These are phyloP conservation scores for Cordyceps sp. DNA, from an alignment of 2,329 filamentous ascomycete species.

Conservation along the genomic window DNA sequence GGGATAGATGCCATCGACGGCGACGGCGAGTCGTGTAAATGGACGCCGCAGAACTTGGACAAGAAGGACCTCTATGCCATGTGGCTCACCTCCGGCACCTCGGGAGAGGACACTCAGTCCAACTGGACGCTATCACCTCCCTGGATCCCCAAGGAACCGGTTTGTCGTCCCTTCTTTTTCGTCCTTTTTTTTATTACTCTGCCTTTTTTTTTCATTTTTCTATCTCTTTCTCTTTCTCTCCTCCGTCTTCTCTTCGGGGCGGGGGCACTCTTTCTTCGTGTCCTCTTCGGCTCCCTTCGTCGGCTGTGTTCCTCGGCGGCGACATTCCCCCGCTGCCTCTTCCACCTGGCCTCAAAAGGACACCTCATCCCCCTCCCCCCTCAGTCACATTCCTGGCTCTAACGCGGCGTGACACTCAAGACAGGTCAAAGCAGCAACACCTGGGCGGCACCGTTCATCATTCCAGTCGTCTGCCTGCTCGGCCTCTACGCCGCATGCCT, in stretches of 20 bases:
- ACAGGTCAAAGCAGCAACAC: constrained; percentile 5
- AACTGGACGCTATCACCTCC: constrained; percentile 15
- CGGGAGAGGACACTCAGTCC: constrained; percentile 6
- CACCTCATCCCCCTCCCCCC: too few relatives aligned
- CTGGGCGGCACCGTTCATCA: constrained; percentile 13
- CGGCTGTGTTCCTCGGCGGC: too few relatives aligned
- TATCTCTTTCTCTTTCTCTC: not conserved
- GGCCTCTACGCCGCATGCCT: constrained; percentile 12
- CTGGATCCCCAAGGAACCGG: constrained; percentile 11
- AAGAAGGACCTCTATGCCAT: constrained; percentile 12
- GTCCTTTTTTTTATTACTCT: not conserved
- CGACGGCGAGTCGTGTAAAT: constrained; percentile 8
- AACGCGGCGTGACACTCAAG: constrained; percentile 6
- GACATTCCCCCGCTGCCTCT: too few relatives aligned
- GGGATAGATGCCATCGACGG: constrained; percentile 9
- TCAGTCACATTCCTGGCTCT: too few relatives aligned
- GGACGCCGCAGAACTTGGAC: constrained; percentile 11
- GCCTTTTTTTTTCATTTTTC: not conserved
- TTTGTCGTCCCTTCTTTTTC: not conserved
- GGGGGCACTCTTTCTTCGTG: too few relatives aligned
- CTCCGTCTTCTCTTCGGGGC: not conserved
- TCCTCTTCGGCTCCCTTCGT: too few relatives aligned
- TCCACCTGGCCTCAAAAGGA: too few relatives aligned
- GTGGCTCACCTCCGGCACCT: constrained; percentile 11
- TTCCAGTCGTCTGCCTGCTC: constrained; percentile 13